phyloP scores from a whole-genome alignment of 1,284 basidiomycete genomes.

The Heterobasidion occidentale region DNA sequence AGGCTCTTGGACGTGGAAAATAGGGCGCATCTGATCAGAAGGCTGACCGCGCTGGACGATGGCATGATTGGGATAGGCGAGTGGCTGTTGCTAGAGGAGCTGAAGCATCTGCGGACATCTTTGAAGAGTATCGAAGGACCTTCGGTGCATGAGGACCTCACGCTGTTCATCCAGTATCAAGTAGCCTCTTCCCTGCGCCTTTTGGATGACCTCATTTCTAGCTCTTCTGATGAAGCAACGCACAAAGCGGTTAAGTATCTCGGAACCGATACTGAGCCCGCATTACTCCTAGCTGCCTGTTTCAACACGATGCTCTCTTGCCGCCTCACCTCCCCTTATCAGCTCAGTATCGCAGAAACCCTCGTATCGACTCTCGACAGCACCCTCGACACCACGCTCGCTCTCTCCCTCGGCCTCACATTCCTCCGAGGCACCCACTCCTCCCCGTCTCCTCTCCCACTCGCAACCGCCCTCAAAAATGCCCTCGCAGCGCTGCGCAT shows the following conservation, averaged over 20 bases:
- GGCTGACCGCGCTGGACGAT: conserved; percentile 49
- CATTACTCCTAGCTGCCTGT: conserved; percentile 3
- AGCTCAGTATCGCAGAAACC: conserved; percentile 16
- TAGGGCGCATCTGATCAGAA: conserved; percentile 44
- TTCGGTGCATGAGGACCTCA: conserved; percentile 20
- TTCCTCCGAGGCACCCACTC: conserved; percentile 27
- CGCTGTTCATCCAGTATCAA: conserved; percentile 25
- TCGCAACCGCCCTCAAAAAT: conserved; percentile 18
- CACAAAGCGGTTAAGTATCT: conserved; percentile 4
- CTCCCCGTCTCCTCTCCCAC: conserved; percentile 12
- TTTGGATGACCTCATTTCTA: conserved; percentile 15
- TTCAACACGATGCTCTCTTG: conserved; percentile 9
- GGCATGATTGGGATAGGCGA: conserved; percentile 56
- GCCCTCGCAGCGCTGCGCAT: conserved; percentile 22
- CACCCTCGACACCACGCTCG: conserved; percentile 30
- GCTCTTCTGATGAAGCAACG: conserved; percentile 2
- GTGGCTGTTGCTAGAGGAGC: conserved; percentile 58
- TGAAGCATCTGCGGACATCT: conserved; percentile 35
- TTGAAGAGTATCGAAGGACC: conserved; percentile 28
- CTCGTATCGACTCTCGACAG: conserved; percentile 9
- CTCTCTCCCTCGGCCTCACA: conserved; percentile 34
- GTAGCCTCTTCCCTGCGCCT: conserved; percentile 20
- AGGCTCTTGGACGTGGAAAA: conserved; percentile 45
- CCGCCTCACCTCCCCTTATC: conserved; percentile 7
- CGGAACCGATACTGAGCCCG: conserved; percentile 3